Conservation (phyloP, 1,139 yeast species). For the Waltiozyma sp. region DNA sequence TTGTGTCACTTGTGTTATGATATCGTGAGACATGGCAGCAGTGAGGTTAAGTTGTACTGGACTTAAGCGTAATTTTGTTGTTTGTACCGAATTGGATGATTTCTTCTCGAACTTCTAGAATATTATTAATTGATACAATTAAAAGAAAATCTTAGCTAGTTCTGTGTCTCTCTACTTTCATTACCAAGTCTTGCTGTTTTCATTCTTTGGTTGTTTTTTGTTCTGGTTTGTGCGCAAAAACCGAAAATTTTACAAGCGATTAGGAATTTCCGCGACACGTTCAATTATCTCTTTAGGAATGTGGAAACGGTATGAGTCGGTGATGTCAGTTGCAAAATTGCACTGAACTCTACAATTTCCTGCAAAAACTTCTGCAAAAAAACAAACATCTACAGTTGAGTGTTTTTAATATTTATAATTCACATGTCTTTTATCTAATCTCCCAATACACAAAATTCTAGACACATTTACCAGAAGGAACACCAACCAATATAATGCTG, state of each 20-base stretch:
- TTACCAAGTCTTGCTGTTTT: background rate
- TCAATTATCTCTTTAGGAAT: background rate
- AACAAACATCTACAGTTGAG: too few species aligned
- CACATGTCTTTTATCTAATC: too few species aligned
- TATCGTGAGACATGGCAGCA: slow-evolving; percentile 15
- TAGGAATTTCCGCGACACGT: background rate
- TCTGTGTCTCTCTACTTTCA: too few species aligned
- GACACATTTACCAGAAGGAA: slow-evolving; percentile 70
- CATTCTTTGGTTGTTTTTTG: background rate
- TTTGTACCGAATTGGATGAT: background rate
- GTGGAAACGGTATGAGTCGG: background rate
- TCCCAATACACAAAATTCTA: slow-evolving; percentile 1
- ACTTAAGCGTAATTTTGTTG: background rate
- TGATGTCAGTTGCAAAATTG: background rate
- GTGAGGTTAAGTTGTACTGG: background rate
- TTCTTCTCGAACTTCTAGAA: too few species aligned
- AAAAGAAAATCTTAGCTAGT: too few species aligned
- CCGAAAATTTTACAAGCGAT: background rate
- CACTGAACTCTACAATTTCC: background rate
- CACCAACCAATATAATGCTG: slow-evolving; percentile 99
- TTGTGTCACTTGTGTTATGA: slow-evolving; percentile 59
- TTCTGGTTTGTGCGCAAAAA: background rate
- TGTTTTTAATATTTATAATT: too few species aligned
- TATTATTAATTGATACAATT: too few species aligned
- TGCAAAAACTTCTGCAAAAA: background rate